Conservation (phyloP, 768 basidiomycete species). For the Pleurotus ostreatus region DNA sequence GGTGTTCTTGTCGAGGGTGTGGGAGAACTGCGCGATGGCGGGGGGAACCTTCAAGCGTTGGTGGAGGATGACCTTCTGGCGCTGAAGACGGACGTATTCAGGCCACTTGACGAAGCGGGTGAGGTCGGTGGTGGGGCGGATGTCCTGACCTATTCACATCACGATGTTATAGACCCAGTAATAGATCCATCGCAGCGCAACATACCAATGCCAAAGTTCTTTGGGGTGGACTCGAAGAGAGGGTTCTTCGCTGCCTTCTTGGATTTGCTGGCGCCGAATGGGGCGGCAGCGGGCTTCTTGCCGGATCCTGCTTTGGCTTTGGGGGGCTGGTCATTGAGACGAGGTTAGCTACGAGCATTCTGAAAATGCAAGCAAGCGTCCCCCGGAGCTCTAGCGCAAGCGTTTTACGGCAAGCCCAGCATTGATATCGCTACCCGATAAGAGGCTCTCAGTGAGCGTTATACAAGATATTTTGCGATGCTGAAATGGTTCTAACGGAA, state of each 20-base stretch:
- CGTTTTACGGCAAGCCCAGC: slow-evolving; percentile 32
- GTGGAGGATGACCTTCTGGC: slow-evolving; percentile 97
- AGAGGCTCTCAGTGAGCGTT: background rate
- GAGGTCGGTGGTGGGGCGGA: slow-evolving; percentile 84
- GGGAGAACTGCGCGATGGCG: slow-evolving; percentile 95
- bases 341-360: slow-evolving; percentile 43
- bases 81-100: slow-evolving; percentile 95
- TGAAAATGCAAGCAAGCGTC: slow-evolving; percentile 17
- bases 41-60: slow-evolving; percentile 98
- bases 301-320: slow-evolving; percentile 66
- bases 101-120: slow-evolving; percentile 99
- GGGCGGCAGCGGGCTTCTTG: slow-evolving; percentile 85
- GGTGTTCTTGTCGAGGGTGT: slow-evolving; percentile 99
- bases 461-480: slow-evolving; percentile 17
- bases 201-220: slow-evolving; percentile 95
- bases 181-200: slow-evolving; percentile 7
- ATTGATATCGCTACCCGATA: slow-evolving; percentile 14
- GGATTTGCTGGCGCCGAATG: slow-evolving; percentile 73
- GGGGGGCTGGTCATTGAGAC: slow-evolving; percentile 94
- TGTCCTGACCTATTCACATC: slow-evolving; percentile 74
- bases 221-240: slow-evolving; percentile 85
- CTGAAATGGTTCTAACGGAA: slow-evolving; percentile 22
- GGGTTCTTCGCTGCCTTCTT: slow-evolving; percentile 88
- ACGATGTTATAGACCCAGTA: background rate
- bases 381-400: slow-evolving; percentile 56